A percentile compares a stretch with the other conserved stretches of the same genome.
These are phyloP conservation scores for Alternaria gaisen DNA, from an alignment of 2,329 filamentous ascomycete species.

Conservation along the genomic window DNA sequence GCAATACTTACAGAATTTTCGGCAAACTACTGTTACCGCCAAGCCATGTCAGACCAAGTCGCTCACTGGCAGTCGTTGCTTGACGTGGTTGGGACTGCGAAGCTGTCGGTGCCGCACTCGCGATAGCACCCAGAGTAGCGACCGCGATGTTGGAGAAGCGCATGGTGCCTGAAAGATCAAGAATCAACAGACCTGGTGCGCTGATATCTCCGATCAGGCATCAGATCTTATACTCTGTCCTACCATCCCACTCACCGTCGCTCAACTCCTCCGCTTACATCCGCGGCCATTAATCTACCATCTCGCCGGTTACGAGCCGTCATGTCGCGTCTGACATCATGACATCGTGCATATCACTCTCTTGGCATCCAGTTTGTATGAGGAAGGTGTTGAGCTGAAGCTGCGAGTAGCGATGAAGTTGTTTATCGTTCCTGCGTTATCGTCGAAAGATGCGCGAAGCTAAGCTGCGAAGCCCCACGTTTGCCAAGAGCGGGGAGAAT, in stretches of 20 bases:
- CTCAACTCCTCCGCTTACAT: background rate
- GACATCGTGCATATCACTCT: background rate
- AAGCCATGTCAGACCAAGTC: constrained; percentile 33
- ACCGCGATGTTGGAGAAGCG: background rate
- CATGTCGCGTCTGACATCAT: background rate
- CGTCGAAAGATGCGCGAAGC: background rate
- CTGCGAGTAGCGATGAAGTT: background rate
- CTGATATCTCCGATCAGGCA: no score
- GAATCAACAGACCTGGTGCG: background rate
- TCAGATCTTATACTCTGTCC: background rate
- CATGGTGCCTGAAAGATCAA: background rate
- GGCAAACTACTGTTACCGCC: constrained; percentile 34
- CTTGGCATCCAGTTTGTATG: background rate
- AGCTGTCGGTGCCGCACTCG: background rate
- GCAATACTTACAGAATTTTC: constrained; percentile 31
- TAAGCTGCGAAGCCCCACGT: background rate
- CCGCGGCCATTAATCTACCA: background rate
- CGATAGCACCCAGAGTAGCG: background rate
- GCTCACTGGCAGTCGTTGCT: constrained; percentile 30
- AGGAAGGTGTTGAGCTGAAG: background rate
- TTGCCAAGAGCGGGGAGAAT: background rate
- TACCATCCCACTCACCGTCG: background rate
- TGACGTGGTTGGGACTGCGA: constrained; percentile 7
- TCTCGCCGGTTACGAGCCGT: background rate
- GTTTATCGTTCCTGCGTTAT: constrained; percentile 3